These are phyloP conservation scores for Talaromyces borbonicus DNA, from an alignment of 495 filamentous ascomycete species.

Conservation along the genomic window DNA sequence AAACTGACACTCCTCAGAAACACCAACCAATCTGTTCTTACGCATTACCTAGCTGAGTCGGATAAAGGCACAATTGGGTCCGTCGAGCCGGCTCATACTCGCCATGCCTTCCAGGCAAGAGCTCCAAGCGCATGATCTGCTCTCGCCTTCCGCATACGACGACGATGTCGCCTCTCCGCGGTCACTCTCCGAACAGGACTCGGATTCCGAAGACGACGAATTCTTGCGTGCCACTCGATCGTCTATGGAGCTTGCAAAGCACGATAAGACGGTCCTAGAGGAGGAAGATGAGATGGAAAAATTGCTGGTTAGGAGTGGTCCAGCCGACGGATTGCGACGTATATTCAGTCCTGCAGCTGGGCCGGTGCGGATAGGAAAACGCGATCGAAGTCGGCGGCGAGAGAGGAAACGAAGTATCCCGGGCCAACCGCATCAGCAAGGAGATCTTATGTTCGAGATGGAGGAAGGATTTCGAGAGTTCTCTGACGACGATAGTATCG, in stretches of 20 bases:
- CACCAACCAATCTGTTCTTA: too few relatives aligned
- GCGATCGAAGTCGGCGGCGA: constrained; percentile 34
- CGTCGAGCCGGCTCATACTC: background rate
- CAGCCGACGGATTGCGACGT: constrained; percentile 37
- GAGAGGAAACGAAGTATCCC: constrained; percentile 24
- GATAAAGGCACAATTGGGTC: background rate
- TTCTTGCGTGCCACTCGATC: constrained; percentile 52
- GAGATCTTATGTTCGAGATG: constrained; percentile 80
- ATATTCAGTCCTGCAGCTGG: constrained; percentile 34
- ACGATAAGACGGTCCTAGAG: constrained; percentile 67
- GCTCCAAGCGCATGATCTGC: constrained; percentile 26
- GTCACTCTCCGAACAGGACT: constrained; percentile 62
- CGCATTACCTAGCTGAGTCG: too few relatives aligned
- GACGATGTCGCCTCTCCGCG: constrained; percentile 57
- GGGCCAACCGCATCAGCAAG: constrained; percentile 46
- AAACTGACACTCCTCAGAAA: too few relatives aligned
- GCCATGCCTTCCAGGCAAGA: constrained; percentile 4
- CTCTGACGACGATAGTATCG: constrained; percentile 5
- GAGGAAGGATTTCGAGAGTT: constrained; percentile 69
- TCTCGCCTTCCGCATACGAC: constrained; percentile 56
- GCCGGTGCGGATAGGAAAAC: constrained; percentile 49
- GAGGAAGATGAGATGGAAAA: constrained; percentile 86
- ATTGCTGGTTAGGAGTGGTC: constrained; percentile 49
- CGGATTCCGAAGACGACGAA: constrained; percentile 67
- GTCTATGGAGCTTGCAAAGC: constrained; percentile 57